phyloP scores from a whole-genome alignment of 306 rosid species.

The Pyrus betulifolia region DNA sequence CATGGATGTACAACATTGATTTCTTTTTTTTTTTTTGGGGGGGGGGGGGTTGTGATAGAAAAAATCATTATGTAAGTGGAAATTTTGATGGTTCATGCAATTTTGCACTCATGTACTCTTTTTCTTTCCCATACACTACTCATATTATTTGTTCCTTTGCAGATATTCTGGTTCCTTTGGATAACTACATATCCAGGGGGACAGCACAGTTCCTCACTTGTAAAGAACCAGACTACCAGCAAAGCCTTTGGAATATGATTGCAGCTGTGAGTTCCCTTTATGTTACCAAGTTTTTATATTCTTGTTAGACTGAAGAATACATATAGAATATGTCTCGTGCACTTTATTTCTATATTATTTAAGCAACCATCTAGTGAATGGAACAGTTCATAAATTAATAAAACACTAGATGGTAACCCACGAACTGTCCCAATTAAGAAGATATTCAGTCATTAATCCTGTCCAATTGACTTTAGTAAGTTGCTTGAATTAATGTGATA shows the following conservation, averaged over 20 bases:
- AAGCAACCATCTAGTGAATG: neutral
- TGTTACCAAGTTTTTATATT: neutral
- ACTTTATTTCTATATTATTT: neutral
- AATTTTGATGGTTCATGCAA: neutral
- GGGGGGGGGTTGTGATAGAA: neutral
- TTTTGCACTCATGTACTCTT: neutral
- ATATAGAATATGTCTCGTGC: neutral
- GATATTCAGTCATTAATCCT: neutral
- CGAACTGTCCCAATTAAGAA: neutral
- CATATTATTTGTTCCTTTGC: conserved; percentile 14
- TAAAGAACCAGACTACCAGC: conserved; percentile 84
- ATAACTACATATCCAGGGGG: conserved; percentile 89
- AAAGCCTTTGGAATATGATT: conserved; percentile 88
- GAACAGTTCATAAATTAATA: neutral
- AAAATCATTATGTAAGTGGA: neutral
- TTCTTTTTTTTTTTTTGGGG: neutral
- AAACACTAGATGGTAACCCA: neutral
- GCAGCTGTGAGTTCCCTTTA: conserved; percentile 61
- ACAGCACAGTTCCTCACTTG: conserved; percentile 75
- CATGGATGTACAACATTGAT: neutral
- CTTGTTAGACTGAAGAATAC: neutral
- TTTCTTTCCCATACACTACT: neutral
- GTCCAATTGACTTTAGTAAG: neutral
- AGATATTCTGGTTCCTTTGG: conserved; percentile 96
- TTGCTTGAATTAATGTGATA: neutral